Evolutionary conservation across 108 stramenopile genomes (phyloP).

Genomic region (Cyclotella baltica): DNA sequence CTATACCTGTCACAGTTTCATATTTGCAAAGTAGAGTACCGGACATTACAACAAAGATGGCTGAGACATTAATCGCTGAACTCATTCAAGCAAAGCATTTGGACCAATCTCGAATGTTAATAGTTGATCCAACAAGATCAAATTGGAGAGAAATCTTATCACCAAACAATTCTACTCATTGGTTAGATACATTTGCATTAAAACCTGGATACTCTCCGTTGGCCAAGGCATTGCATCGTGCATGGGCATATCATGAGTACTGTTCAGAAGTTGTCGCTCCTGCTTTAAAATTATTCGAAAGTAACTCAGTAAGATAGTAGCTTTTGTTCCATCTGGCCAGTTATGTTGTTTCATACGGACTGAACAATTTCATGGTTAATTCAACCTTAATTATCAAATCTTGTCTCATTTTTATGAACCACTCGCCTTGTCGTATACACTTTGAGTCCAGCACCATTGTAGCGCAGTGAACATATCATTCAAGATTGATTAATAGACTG

Average conservation of each 20-base stretch:
- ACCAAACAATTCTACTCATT: conserved; percentile 29
- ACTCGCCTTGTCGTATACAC: no score
- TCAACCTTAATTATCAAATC: no score
- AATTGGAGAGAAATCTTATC: conserved; percentile 54
- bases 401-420: no score
- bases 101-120: conserved; percentile 28
- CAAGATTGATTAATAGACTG: no score
- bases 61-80: conserved; percentile 18
- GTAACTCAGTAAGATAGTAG: no score
- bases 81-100: conserved; percentile 39
- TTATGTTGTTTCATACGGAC: no score
- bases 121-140: conserved; percentile 50
- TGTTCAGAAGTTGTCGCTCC: conserved; percentile 52
- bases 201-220: conserved; percentile 56
- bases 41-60: conserved; percentile 41
- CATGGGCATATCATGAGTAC: conserved; percentile 69
- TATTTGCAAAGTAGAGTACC: conserved; percentile 57
- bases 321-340: no score
- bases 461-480: no score
- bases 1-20: conserved; percentile 52
- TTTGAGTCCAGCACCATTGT: no score
- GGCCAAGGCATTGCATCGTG: conserved; percentile 63
- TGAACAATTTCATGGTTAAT: no score
- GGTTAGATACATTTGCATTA: conserved; percentile 47
- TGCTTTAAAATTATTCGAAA: conserved; percentile 53